Conservation (phyloP, 2,329 filamentous ascomycete species). For the Claviceps fusiformis region DNA sequence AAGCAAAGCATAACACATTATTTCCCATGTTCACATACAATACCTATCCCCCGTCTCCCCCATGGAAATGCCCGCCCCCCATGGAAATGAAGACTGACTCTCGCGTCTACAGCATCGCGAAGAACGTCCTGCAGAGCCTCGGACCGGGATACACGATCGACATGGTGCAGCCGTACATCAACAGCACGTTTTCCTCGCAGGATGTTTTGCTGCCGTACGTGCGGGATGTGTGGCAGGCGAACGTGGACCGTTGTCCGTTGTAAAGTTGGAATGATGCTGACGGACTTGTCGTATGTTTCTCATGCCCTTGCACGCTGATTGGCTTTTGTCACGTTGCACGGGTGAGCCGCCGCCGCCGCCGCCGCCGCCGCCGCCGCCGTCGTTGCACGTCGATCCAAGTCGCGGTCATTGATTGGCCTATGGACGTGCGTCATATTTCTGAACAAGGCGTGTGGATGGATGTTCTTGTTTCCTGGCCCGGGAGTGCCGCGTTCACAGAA, state of each 20-base stretch:
- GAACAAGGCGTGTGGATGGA: neutral
- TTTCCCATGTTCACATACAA: too few relatives aligned
- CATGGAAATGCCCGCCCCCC: too few relatives aligned
- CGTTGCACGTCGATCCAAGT: too few relatives aligned
- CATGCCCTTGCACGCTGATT: too few relatives aligned
- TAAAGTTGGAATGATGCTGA: neutral
- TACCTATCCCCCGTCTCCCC: too few relatives aligned
- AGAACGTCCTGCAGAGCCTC: conserved; percentile 22
- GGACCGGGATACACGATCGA: conserved; percentile 20
- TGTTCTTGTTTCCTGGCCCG: neutral
- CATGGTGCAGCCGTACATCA: conserved; percentile 25
- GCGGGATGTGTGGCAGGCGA: conserved; percentile 23
- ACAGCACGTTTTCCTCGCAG: conserved; percentile 24
- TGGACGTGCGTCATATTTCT: neutral
- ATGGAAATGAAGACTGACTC: neutral
- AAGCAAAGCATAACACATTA: too few relatives aligned
- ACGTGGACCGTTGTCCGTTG: conserved; percentile 21
- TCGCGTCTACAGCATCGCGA: conserved; percentile 20
- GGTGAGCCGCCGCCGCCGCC: too few relatives aligned
- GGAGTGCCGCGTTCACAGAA: neutral
- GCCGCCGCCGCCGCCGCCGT: too few relatives aligned
- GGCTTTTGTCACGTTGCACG: too few relatives aligned
- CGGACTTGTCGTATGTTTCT: neutral
- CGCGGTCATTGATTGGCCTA: neutral
- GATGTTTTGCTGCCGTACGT: conserved; percentile 27